Conservation (phyloP, 345 rosid genomes). For the Euphorbia peplus region DNA sequence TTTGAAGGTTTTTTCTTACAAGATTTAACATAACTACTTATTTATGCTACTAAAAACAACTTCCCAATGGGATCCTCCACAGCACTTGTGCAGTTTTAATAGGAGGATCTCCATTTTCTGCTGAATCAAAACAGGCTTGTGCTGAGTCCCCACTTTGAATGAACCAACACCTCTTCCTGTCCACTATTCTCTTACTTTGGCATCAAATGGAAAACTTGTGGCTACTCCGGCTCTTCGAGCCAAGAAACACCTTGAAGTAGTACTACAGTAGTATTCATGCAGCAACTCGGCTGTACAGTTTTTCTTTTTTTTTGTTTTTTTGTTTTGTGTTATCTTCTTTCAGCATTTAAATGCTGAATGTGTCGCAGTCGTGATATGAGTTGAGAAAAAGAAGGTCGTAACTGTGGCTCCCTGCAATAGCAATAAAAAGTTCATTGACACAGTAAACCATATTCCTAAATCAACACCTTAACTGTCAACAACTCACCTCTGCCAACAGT, state of each 20-base stretch:
- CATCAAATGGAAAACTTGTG: conserved; percentile 26
- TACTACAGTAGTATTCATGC: conserved; percentile 31
- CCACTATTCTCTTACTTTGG: conserved; percentile 33
- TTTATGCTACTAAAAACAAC: conserved; percentile 26
- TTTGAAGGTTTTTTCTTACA: conserved; percentile 25
- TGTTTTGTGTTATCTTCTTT: conserved; percentile 34
- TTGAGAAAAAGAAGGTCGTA: conserved; percentile 83
- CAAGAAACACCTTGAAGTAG: conserved; percentile 24
- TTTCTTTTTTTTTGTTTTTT: background rate
- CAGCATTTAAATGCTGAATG: conserved; percentile 48
- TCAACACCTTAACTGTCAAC: background rate
- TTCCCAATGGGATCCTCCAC: conserved; percentile 35
- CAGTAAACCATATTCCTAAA: background rate
- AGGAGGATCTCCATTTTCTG: conserved; percentile 35
- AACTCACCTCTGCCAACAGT: conserved; percentile 91
- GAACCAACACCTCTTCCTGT: conserved; percentile 61
- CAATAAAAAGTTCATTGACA: background rate
- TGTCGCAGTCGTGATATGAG: conserved; percentile 64
- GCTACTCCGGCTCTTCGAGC: conserved; percentile 71
- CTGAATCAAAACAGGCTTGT: conserved; percentile 28
- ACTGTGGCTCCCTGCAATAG: conserved; percentile 68
- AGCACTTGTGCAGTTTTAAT: conserved; percentile 43
- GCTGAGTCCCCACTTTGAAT: conserved; percentile 91
- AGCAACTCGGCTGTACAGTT: conserved; percentile 10
- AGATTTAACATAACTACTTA: conserved; percentile 15